Percentiles rank a stretch among this genome's conserved stretches.
Conservation (phyloP, 768 basidiomycete genomes). For the Phylloporus scabripes region DNA sequence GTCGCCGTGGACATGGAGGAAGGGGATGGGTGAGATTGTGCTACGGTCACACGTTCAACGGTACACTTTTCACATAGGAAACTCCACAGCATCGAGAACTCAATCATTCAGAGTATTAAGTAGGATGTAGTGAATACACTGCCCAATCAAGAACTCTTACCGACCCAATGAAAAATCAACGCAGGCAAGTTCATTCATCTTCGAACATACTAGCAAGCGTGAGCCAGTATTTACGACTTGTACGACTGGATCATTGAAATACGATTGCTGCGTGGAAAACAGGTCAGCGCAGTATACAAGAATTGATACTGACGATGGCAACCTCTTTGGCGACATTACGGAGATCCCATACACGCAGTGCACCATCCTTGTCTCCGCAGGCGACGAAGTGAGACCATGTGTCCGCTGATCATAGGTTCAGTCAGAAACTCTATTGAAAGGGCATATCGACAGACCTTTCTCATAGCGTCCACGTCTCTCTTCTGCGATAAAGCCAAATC, state of each 20-base stretch:
- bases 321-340: constrained; percentile 31
- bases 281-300: neutral
- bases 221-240: constrained; percentile 34
- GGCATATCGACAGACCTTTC: constrained; percentile 36
- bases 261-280: constrained; percentile 26
- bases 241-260: constrained; percentile 34
- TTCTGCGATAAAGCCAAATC: constrained; percentile 40
- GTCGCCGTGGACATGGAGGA: constrained; percentile 21
- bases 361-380: constrained; percentile 40
- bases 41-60: constrained; percentile 1
- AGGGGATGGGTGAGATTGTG: neutral
- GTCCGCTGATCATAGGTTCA: constrained; percentile 16
- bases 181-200: constrained; percentile 32
- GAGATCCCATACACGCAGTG: constrained; percentile 45
- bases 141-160: neutral
- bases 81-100: neutral
- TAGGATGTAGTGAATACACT: no score
- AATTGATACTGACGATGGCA: constrained; percentile 17
- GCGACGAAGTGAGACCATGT: constrained; percentile 35
- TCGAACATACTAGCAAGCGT: constrained; percentile 36
- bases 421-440: constrained; percentile 14
- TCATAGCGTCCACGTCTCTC: constrained; percentile 40
- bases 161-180: constrained; percentile 9
- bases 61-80: neutral
- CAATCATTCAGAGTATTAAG: neutral